Conservation (phyloP, 805 yeast species). For the Priceomyces fermenticarens region DNA sequence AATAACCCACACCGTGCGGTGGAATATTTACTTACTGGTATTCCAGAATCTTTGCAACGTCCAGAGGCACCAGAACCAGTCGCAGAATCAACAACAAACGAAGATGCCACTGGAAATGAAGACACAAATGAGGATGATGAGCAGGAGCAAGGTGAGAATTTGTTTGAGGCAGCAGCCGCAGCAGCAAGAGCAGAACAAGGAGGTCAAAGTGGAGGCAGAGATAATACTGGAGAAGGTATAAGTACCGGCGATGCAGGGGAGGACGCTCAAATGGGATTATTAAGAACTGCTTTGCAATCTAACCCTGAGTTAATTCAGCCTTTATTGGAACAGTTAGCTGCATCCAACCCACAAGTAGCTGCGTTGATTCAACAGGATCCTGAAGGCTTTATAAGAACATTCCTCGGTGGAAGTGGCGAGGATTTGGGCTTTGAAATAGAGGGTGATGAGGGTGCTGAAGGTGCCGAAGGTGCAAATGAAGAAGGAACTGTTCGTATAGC, state of each 20-base stretch:
- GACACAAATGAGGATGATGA: conserved; percentile 31
- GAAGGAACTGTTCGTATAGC: conserved; percentile 50
- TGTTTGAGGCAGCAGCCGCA: conserved; percentile 52
- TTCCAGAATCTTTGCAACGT: conserved; percentile 62
- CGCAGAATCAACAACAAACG: conserved; percentile 19
- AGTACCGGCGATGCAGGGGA: conserved; percentile 41
- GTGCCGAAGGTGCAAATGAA: conserved; percentile 29
- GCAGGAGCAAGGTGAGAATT: conserved; percentile 38
- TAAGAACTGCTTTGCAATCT: conserved; percentile 75
- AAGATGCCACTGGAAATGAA: conserved; percentile 15
- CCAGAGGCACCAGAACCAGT: conserved; percentile 24
- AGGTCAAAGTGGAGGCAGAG: conserved; percentile 26
- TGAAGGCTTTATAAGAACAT: conserved; percentile 77
- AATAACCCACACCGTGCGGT: conserved; percentile 98
- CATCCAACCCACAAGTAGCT: conserved; percentile 81
- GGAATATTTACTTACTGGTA: conserved; percentile 86
- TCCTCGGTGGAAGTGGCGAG: conserved; percentile 61
- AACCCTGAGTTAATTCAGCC: conserved; percentile 89
- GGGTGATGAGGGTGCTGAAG: conserved; percentile 31
- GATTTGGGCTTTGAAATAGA: conserved; percentile 43
- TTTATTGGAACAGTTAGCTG: conserved; percentile 75
- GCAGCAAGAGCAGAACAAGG: conserved; percentile 24
- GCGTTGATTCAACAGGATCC: conserved; percentile 79
- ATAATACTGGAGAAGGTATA: conserved; percentile 21
- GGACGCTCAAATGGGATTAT: conserved; percentile 47